Percentiles rank a stretch among this genome's conserved stretches.
These are phyloP conservation scores for Pythium aphanidermatum DNA, from an alignment of 352 stramenopile genomes.

Conservation along the genomic window DNA sequence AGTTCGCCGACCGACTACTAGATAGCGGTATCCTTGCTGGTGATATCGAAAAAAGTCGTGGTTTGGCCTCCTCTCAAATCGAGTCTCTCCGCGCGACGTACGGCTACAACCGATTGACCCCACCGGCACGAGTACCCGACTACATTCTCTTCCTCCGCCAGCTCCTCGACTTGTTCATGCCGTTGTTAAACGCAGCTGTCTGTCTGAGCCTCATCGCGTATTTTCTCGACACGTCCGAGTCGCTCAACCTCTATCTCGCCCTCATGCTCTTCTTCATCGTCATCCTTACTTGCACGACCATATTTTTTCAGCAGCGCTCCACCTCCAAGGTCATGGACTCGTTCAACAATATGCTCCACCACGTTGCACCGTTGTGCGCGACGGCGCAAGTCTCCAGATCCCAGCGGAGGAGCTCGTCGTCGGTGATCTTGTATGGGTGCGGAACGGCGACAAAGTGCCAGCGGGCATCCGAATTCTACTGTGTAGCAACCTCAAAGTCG, in stretches of 20 bases:
- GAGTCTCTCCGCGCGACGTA: slow-evolving; percentile 10
- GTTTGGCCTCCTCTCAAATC: slow-evolving; percentile 13
- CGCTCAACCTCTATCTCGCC: slow-evolving; percentile 34
- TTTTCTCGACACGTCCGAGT: slow-evolving; percentile 32
- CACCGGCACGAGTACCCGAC: slow-evolving; percentile 24
- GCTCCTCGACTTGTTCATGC: slow-evolving; percentile 45
- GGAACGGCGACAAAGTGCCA: slow-evolving; percentile 46
- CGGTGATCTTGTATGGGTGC: slow-evolving; percentile 45
- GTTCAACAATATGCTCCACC: slow-evolving; percentile 44
- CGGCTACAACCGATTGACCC: slow-evolving; percentile 34
- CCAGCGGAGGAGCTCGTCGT: slow-evolving; percentile 39
- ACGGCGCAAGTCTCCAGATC: slow-evolving; percentile 31
- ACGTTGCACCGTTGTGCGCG: slow-evolving; percentile 37
- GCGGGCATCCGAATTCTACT: slow-evolving; percentile 41
- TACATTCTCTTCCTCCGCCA: slow-evolving; percentile 37
- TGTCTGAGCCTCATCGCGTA: slow-evolving; percentile 30
- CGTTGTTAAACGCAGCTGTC: slow-evolving; percentile 27
- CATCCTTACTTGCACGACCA: slow-evolving; percentile 30
- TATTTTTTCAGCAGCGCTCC: slow-evolving; percentile 32
- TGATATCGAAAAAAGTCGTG: slow-evolving; percentile 29
- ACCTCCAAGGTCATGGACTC: slow-evolving; percentile 44
- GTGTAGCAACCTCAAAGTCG: slow-evolving; percentile 47
- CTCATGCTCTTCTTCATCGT: slow-evolving; percentile 39
- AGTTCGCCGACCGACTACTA: slow-evolving; percentile 13
- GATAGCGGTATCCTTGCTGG: slow-evolving; percentile 19